Evolutionary conservation across 176 grass and related monocot species (phyloP).

Genomic region (Triticum monococcum): DNA sequence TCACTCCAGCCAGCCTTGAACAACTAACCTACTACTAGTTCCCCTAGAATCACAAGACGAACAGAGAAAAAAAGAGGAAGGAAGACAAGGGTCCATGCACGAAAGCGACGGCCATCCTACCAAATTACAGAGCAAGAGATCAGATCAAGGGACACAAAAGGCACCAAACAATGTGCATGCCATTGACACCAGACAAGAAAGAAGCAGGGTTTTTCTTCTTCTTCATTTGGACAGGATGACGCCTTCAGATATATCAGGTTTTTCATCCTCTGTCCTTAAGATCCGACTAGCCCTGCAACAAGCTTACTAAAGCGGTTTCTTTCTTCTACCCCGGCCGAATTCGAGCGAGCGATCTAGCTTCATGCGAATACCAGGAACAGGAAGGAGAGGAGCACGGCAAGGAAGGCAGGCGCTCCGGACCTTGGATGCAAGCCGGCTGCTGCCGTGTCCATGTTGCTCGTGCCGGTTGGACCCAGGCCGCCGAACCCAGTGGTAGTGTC

Average conservation of each 20-base stretch:
- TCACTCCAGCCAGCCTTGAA: background rate
- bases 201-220: background rate
- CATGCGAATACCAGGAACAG: constrained; percentile 14
- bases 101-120: constrained; percentile 51
- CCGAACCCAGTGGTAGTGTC: constrained; percentile 34
- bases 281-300: constrained; percentile 10
- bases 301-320: background rate
- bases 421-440: constrained; percentile 11
- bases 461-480: constrained; percentile 60
- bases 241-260: constrained; percentile 17
- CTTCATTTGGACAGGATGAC: background rate
- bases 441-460: constrained; percentile 45
- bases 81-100: constrained; percentile 17
- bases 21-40: background rate
- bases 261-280: constrained; percentile 11
- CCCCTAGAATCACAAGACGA: constrained; percentile 38
- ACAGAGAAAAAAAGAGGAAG: background rate
- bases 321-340: background rate
- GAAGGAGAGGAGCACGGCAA: constrained; percentile 17
- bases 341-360: background rate
- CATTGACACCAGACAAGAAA: constrained; percentile 28
- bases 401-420: background rate
- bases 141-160: background rate
- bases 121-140: constrained; percentile 26
- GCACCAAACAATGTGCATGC: constrained; percentile 1